Evolutionary conservation across 495 filamentous ascomycete genomes (phyloP).

Genomic region (Aspergillus heteromorphus): DNA sequence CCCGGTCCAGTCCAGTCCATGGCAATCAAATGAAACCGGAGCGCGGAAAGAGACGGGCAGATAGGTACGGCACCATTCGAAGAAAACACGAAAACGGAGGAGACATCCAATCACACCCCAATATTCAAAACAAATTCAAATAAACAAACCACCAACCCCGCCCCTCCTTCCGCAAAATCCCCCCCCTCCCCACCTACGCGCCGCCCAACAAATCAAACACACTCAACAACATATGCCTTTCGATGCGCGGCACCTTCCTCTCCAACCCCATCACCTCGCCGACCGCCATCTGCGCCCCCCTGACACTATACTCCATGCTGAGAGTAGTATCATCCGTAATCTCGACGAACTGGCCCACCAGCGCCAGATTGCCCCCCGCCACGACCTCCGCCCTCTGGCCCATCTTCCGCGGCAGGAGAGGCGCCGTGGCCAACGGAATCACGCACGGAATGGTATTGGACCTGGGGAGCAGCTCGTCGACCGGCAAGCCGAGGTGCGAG

Average conservation of each 20-base stretch:
- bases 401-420: slow-evolving; percentile 25
- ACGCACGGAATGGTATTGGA: slow-evolving; percentile 24
- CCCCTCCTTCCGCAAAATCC: no score
- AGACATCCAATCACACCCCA: no score
- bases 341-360: slow-evolving; percentile 41
- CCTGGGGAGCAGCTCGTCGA: slow-evolving; percentile 7
- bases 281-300: slow-evolving; percentile 36
- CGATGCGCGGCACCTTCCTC: slow-evolving; percentile 5
- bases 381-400: slow-evolving; percentile 33
- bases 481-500: slow-evolving; percentile 22
- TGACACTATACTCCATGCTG: slow-evolving; percentile 39
- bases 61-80: no score
- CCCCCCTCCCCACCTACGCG: no score
- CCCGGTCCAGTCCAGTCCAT: no score
- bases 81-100: no score
- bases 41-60: no score
- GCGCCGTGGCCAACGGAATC: slow-evolving; percentile 32
- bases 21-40: no score
- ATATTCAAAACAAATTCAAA: no score
- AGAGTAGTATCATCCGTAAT: slow-evolving; percentile 33
- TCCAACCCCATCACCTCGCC: slow-evolving; percentile 18
- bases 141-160: no score
- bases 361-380: slow-evolving; percentile 26
- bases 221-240: slow-evolving; percentile 12
- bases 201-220: slow-evolving; percentile 9